Evolutionary conservation across 345 rosid genomes (phyloP), one percentile per base, ranked within the genome.

Genomic region (Sonneratia caseolaris): DNA sequence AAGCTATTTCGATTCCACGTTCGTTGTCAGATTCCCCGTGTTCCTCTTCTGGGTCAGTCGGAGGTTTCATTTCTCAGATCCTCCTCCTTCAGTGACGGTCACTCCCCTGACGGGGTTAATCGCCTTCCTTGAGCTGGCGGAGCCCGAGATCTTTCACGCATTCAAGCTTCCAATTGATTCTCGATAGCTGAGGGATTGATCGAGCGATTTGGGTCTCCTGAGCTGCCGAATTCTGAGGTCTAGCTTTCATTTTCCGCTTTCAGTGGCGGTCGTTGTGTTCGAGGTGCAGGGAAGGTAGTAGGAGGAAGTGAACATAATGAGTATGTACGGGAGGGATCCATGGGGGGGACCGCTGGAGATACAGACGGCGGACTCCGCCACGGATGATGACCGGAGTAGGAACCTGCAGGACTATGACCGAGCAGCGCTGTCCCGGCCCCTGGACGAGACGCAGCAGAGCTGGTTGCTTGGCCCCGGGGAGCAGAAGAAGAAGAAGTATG

Each of bases 371-470:
- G 99, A 95, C 77, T 95, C 99, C 0, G 98, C 99, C 72, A 92
- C 99, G 53, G 98, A 92, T 84, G 97, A 92, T 70, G 99, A 92
- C 73, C 76, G 97, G 73, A 95, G 97, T 70, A 79, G 99, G 76
- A 94, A 94, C 79, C 79, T 94, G 3, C 86, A 87, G 79, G 99
- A 92, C 75, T 69, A 85, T 6, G 99, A 95, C 73, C 79, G 91
- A 36, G 98, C 97, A 1, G 98, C 99, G 4, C 88, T 92, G 5
- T 89, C 79, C 18, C 79, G 98, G 4, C 94, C 99, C 0, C 76
- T 95, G 15, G 99, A 95, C 51, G 97, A 95, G 87, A 95, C 97
- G n/a, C 99, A 95, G 80, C 98, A 95, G 86, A 95, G 99, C 77
- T 95, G 99, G 99, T 82, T 95, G 7, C 89, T 95, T 14, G 96